Conservation (phyloP, 2,329 filamentous ascomycete species). For the Clarireedia paspali region DNA sequence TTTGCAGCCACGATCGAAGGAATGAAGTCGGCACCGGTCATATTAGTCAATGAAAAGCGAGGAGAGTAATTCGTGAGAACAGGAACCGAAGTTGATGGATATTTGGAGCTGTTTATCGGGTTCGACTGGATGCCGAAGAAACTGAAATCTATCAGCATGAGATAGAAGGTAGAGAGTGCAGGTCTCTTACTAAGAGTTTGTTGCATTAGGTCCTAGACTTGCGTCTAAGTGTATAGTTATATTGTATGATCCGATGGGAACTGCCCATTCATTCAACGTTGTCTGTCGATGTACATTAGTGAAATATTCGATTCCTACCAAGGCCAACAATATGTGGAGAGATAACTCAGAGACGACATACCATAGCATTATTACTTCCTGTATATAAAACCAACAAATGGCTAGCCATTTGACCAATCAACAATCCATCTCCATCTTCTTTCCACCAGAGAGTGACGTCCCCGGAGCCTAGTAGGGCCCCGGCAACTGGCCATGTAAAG, state of each 20-base stretch:
- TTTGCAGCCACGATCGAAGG: constrained; percentile 3
- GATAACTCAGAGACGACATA: neutral
- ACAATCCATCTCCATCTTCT: constrained; percentile 2
- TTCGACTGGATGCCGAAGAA: constrained; percentile 10
- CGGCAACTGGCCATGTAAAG: constrained; percentile 1
- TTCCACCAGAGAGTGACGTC: constrained; percentile 5
- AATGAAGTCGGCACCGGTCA: constrained; percentile 3
- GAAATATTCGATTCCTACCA: neutral
- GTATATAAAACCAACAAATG: constrained; percentile 6
- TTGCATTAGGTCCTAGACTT: constrained; percentile 6
- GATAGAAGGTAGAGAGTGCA: neutral
- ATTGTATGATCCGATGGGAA: neutral
- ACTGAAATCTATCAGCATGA: neutral
- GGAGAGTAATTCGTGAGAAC: constrained; percentile 6
- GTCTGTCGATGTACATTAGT: neutral
- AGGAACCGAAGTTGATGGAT: constrained; percentile 1
- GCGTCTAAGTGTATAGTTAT: neutral
- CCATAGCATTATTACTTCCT: constrained; percentile 5
- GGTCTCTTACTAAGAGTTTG: neutral
- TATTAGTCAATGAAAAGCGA: constrained; percentile 5
- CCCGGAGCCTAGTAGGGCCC: neutral
- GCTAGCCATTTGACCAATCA: constrained; percentile 1
- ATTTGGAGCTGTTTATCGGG: neutral
- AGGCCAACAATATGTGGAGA: neutral
- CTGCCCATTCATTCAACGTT: constrained; percentile 1